A percentile compares a stretch with the other conserved stretches of the same genome.
phyloP scores from a whole-genome alignment of 768 basidiomycete genomes.

The Amanita muscaria region DNA sequence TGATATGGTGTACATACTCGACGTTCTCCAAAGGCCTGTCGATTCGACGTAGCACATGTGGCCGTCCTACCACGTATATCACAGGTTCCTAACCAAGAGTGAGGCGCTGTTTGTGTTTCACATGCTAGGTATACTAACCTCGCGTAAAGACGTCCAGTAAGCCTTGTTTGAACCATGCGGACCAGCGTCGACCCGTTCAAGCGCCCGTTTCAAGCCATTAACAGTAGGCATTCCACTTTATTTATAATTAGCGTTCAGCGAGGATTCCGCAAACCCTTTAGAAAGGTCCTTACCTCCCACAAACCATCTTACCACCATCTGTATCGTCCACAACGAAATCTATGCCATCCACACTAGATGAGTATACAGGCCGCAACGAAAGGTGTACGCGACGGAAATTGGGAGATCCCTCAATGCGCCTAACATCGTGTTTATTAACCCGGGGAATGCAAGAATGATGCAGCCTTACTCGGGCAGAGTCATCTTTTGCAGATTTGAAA shows the following conservation, averaged over 20 bases:
- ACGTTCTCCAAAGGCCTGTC: conserved; percentile 90
- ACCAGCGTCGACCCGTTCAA: conserved; percentile 72
- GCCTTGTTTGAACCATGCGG: conserved; percentile 68
- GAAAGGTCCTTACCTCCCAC: conserved; percentile 53
- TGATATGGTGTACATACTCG: conserved; percentile 49
- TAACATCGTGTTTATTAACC: conserved; percentile 16
- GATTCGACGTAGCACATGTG: conserved; percentile 84
- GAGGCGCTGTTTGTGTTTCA: neutral
- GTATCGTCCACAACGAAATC: conserved; percentile 30
- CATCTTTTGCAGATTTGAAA: conserved; percentile 93
- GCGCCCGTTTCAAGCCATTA: conserved; percentile 73
- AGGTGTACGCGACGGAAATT: conserved; percentile 85
- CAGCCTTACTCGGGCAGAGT: conserved; percentile 76
- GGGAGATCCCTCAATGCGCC: conserved; percentile 87
- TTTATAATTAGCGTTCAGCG: conserved; percentile 18
- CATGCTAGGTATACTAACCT: conserved; percentile 36
- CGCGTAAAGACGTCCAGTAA: conserved; percentile 92
- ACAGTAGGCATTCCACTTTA: conserved; percentile 91
- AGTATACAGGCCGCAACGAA: conserved; percentile 32
- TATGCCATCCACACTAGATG: conserved; percentile 22
- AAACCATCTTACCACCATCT: conserved; percentile 52
- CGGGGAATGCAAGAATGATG: neutral
- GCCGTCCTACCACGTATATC: conserved; percentile 76
- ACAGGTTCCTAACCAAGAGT: conserved; percentile 68
- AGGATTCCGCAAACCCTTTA: conserved; percentile 4